Percentiles rank a stretch among this genome's conserved stretches.
Evolutionary conservation across 2,329 filamentous ascomycete genomes (phyloP).

Genomic region (Cadophora sp.): DNA sequence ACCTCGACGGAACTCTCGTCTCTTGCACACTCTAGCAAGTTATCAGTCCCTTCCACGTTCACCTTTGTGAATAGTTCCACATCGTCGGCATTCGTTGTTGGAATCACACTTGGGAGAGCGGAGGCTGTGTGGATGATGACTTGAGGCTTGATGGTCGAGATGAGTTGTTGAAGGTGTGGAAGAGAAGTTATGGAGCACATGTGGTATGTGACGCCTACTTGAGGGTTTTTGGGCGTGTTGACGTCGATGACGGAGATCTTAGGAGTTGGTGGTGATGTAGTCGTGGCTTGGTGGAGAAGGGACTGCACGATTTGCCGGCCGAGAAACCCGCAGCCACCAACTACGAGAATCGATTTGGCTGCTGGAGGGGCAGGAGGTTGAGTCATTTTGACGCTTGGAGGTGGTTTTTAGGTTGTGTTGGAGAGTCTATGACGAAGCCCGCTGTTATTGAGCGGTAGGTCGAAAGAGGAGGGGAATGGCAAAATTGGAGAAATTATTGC

Average conservation of each 20-base stretch:
- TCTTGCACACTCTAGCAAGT: conserved; percentile 15
- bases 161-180: neutral
- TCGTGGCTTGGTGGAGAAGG: neutral
- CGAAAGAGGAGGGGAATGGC: too few relatives aligned
- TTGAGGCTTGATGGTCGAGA: conserved; percentile 17
- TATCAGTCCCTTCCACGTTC: conserved; percentile 6
- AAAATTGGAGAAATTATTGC: too few relatives aligned
- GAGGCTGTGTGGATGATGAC: conserved; percentile 27
- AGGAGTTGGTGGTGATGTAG: neutral
- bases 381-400: neutral
- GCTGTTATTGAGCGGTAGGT: neutral
- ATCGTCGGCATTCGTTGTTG: neutral
- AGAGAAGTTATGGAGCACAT: conserved; percentile 9
- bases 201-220: conserved; percentile 11
- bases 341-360: conserved; percentile 4
- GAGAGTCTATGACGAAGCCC: neutral
- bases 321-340: conserved; percentile 26
- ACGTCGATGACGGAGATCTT: conserved; percentile 17
- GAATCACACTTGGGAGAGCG: neutral
- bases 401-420: neutral
- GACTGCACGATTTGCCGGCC: conserved; percentile 22
- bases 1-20: neutral
- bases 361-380: neutral
- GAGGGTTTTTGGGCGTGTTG: neutral
- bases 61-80: conserved; percentile 6